A percentile compares a stretch with the other conserved stretches of the same genome.
These are phyloP conservation scores for Blastobotrys aristatus DNA, from an alignment of 1,139 yeast species.

Conservation along the genomic window DNA sequence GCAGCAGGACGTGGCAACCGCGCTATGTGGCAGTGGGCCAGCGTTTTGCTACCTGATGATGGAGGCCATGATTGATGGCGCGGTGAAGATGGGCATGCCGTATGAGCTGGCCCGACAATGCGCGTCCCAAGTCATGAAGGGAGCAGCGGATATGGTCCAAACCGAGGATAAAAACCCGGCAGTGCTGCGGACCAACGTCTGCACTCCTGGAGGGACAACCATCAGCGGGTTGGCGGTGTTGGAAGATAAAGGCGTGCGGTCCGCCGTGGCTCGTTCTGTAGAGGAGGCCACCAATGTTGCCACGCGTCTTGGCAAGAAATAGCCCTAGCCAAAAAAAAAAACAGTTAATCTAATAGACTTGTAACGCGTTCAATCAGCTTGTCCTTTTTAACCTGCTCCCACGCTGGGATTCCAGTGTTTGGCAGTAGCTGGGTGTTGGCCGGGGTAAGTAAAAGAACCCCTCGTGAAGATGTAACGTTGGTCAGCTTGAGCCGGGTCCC, in stretches of 20 bases:
- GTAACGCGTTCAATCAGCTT: neutral
- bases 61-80: constrained; percentile 93
- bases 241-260: constrained; percentile 88
- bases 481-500: constrained; percentile 20
- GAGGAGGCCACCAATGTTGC: constrained; percentile 89
- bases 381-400: constrained; percentile 6
- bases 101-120: constrained; percentile 75
- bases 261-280: constrained; percentile 81
- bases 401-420: constrained; percentile 12
- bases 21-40: constrained; percentile 94
- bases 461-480: constrained; percentile 19
- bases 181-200: constrained; percentile 76
- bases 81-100: constrained; percentile 91
- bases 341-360: neutral
- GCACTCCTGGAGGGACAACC: constrained; percentile 98
- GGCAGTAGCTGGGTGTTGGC: constrained; percentile 15
- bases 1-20: constrained; percentile 95
- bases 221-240: constrained; percentile 89
- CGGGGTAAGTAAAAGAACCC: constrained; percentile 23
- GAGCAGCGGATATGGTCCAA: constrained; percentile 89
- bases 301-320: constrained; percentile 56
- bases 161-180: constrained; percentile 88
- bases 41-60: constrained; percentile 87
- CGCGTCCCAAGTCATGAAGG: constrained; percentile 95
- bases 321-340: neutral